Conservation (phyloP, 148 eudicot genomes). For the Beta vulgaris region DNA sequence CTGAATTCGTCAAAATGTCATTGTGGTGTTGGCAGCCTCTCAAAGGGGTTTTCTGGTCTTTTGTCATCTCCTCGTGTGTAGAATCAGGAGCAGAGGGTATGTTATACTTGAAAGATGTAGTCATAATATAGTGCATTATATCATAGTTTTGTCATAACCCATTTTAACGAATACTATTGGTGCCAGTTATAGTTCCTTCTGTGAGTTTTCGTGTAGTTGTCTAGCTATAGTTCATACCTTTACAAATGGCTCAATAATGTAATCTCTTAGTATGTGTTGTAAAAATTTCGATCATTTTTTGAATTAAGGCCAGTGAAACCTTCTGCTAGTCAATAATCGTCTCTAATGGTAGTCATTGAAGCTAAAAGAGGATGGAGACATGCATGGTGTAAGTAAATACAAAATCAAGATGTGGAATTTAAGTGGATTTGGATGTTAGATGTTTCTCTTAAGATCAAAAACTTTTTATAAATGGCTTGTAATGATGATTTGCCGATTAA, state of each 20-base stretch:
- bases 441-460: too few relatives aligned
- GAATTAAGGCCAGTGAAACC: neutral
- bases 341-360: too few relatives aligned
- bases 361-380: too few relatives aligned
- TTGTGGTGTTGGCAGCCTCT: slow-evolving; percentile 58
- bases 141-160: neutral
- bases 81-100: slow-evolving; percentile 15
- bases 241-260: neutral
- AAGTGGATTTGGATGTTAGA: too few relatives aligned
- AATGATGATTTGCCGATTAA: too few relatives aligned
- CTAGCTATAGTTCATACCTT: neutral
- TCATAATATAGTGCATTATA: slow-evolving; percentile 6
- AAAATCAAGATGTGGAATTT: too few relatives aligned
- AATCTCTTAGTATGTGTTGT: neutral
- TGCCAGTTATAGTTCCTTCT: neutral
- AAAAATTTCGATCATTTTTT: neutral
- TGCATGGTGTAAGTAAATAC: too few relatives aligned
- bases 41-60: slow-evolving; percentile 72
- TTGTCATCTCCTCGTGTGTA: slow-evolving; percentile 35
- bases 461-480: too few relatives aligned
- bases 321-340: too few relatives aligned
- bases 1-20: slow-evolving; percentile 39
- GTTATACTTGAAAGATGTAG: slow-evolving; percentile 7
- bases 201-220: neutral
- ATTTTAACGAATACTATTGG: neutral